Conservation (phyloP, 2,329 filamentous ascomycete species). For the Colletotrichum echinochloae region DNA sequence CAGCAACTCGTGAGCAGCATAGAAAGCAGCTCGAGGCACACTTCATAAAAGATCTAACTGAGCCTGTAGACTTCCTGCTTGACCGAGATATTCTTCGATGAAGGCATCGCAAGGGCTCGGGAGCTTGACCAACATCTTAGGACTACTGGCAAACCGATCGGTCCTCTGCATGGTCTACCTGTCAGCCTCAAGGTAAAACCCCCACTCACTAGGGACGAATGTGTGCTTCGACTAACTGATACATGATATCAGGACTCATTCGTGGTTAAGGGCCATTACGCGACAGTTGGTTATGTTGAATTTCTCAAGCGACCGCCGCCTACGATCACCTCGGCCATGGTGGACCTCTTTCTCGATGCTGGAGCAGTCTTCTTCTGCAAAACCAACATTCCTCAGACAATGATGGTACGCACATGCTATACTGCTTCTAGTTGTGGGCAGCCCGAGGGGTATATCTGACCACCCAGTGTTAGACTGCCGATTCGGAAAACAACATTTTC, state of each 20-base stretch:
- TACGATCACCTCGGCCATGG: conserved; percentile 65
- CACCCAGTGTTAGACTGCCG: conserved; percentile 62
- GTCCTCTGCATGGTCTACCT: conserved; percentile 72
- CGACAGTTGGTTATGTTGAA: conserved; percentile 67
- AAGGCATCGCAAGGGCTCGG: conserved; percentile 58
- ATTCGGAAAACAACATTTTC: conserved; percentile 65
- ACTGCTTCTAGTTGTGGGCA: rapidly evolving
- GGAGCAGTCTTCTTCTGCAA: conserved; percentile 78
- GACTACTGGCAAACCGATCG: conserved; percentile 56
- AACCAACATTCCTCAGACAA: conserved; percentile 74
- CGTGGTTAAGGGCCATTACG: conserved; percentile 63
- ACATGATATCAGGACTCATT: conserved; percentile 72
- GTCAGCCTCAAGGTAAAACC: conserved; percentile 51
- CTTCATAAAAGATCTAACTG: background rate
- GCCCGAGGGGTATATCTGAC: background rate
- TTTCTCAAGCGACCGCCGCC: conserved; percentile 64
- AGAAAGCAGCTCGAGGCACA: background rate
- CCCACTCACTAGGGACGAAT: background rate
- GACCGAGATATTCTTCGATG: conserved; percentile 63
- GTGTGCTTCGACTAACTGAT: conserved; percentile 37
- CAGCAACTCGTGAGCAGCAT: conserved; percentile 44
- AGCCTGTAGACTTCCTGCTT: conserved; percentile 51
- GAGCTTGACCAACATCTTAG: conserved; percentile 58
- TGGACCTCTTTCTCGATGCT: conserved; percentile 67
- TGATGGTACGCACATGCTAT: conserved; percentile 50